These are phyloP conservation scores for Penicillium psychrosexuale DNA, from an alignment of 2,329 filamentous ascomycete genomes.

Conservation along the genomic window DNA sequence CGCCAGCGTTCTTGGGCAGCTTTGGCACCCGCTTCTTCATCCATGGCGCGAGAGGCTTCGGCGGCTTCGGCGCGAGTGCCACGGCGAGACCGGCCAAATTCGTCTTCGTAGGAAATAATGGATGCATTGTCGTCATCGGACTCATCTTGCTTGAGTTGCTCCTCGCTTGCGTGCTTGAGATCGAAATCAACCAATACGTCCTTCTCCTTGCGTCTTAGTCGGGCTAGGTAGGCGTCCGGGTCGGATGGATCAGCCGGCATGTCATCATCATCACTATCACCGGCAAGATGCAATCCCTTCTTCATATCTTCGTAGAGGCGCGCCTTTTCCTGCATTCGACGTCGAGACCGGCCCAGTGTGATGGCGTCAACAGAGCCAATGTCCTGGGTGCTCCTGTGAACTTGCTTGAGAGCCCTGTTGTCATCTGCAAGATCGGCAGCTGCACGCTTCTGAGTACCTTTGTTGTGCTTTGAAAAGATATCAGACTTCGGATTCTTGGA, in stretches of 20 bases:
- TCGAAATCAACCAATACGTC: conserved; percentile 83
- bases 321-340: conserved; percentile 87
- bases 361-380: conserved; percentile 59
- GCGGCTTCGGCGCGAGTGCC: conserved; percentile 69
- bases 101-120: conserved; percentile 82
- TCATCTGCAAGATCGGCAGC: conserved; percentile 55
- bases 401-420: conserved; percentile 56
- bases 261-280: conserved; percentile 36
- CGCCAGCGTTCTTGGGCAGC: conserved; percentile 30
- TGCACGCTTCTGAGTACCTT: conserved; percentile 60
- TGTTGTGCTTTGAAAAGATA: conserved; percentile 67
- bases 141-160: conserved; percentile 38
- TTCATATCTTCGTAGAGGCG: conserved; percentile 86
- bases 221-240: conserved; percentile 48
- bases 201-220: conserved; percentile 56
- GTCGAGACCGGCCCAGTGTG: conserved; percentile 63
- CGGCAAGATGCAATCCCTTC: conserved; percentile 72
- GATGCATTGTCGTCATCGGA: conserved; percentile 52
- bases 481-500: conserved; percentile 58
- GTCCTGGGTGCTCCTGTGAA: conserved; percentile 59
- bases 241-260: conserved; percentile 14
- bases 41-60: conserved; percentile 57
- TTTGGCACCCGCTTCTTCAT: conserved; percentile 21
- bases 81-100: conserved; percentile 78
- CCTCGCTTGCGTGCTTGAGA: conserved; percentile 81